Evolutionary conservation across 441 rosid species (phyloP).

Genomic region (Populus trichocarpa): DNA sequence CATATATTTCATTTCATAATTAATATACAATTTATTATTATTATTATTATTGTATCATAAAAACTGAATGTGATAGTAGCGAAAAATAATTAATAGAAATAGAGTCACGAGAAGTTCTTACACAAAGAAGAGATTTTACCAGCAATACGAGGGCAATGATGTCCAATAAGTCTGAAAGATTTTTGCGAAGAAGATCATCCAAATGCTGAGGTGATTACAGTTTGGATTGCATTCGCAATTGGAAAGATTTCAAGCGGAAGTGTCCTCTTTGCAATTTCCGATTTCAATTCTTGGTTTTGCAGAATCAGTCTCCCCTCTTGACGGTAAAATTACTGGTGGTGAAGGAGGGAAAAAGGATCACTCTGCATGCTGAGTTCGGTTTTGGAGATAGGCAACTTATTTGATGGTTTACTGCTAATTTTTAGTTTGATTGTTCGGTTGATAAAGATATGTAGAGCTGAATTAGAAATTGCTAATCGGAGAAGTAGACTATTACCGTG

Average conservation of each 20-base stretch:
- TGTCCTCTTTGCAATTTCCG: conserved; percentile 68
- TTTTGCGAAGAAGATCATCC: conserved; percentile 25
- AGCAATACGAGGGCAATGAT: conserved; percentile 41
- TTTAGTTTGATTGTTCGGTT: conserved; percentile 11
- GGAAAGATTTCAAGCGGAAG: conserved; percentile 62
- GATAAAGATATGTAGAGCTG: conserved; percentile 26
- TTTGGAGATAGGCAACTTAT: conserved; percentile 20
- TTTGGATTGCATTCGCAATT: conserved; percentile 46
- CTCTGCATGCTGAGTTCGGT: background rate
- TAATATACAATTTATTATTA: too few relatives aligned
- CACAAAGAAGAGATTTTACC: conserved; percentile 25
- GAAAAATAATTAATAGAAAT: background rate
- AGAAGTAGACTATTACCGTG: conserved; percentile 49
- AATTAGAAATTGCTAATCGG: conserved; percentile 10
- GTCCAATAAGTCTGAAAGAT: conserved; percentile 54
- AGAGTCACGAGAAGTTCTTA: conserved; percentile 29
- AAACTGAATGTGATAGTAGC: too few relatives aligned
- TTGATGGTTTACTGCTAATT: background rate
- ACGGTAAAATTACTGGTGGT: conserved; percentile 36
- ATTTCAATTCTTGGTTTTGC: conserved; percentile 54
- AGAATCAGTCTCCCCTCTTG: conserved; percentile 34
- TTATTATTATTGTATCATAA: too few relatives aligned
- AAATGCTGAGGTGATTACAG: conserved; percentile 44
- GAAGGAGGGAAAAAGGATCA: conserved; percentile 16
- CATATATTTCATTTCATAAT: too few relatives aligned